These are phyloP conservation scores for Hemisphaericaspora subhashii DNA, from an alignment of 1,139 yeast species.

Conservation along the genomic window DNA sequence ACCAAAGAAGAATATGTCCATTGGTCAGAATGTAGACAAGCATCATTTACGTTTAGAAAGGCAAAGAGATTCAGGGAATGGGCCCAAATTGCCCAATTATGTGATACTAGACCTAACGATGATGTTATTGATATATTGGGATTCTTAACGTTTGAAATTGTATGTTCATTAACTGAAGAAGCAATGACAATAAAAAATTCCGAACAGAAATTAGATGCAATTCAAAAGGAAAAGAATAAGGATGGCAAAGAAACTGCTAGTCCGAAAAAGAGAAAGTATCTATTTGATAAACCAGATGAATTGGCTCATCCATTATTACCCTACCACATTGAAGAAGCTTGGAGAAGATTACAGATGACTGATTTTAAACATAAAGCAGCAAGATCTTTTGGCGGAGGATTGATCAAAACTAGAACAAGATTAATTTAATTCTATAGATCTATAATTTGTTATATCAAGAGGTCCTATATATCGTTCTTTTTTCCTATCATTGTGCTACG, in stretches of 20 bases:
- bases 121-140: constrained; percentile 96
- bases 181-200: constrained; percentile 78
- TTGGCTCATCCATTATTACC: constrained; percentile 80
- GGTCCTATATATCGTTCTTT: no score
- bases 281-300: constrained; percentile 91
- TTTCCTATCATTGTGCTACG: constrained; percentile 9
- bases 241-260: constrained; percentile 25
- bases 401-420: constrained; percentile 42
- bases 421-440: constrained; percentile 26
- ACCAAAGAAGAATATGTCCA: constrained; percentile 96
- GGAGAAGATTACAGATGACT: constrained; percentile 73
- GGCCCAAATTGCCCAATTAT: constrained; percentile 84
- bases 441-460: not conserved
- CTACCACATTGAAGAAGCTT: constrained; percentile 87
- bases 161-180: constrained; percentile 89
- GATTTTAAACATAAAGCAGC: constrained; percentile 64
- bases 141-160: constrained; percentile 92
- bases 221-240: constrained; percentile 25
- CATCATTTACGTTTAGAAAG: constrained; percentile 91
- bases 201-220: constrained; percentile 52
- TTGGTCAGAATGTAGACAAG: constrained; percentile 98
- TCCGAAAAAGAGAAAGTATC: constrained; percentile 51
- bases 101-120: constrained; percentile 91
- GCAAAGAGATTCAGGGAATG: constrained; percentile 92
- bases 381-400: constrained; percentile 78